These are phyloP conservation scores for Cunninghamia lanceolata DNA, from an alignment of 75 land plant species.

Conservation along the genomic window DNA sequence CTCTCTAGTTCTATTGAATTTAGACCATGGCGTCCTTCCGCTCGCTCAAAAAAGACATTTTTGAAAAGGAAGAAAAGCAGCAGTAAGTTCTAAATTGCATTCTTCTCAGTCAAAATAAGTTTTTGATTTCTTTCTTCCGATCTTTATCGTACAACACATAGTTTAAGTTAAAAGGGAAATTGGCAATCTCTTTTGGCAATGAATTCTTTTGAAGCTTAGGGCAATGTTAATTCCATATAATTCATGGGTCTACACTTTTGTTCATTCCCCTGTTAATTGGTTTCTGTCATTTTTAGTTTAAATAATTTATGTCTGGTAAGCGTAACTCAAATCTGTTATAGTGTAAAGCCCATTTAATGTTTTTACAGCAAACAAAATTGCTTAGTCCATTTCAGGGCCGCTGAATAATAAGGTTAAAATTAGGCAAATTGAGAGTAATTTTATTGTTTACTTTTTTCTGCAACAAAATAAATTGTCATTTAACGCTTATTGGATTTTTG, in stretches of 20 bases:
- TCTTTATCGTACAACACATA: neutral
- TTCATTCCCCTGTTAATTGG: neutral
- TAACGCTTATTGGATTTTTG: neutral
- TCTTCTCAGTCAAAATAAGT: neutral
- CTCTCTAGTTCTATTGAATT: neutral
- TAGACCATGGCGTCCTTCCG: slow-evolving; percentile 42
- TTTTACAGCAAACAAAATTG: too few relatives aligned
- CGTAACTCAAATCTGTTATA: neutral
- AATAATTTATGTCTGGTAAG: too few relatives aligned
- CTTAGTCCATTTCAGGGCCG: too few relatives aligned
- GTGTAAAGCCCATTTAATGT: neutral
- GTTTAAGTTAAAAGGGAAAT: neutral
- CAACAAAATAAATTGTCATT: too few relatives aligned
- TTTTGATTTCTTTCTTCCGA: neutral
- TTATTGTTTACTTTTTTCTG: neutral
- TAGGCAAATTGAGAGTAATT: neutral
- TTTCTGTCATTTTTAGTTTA: neutral
- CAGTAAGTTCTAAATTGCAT: slow-evolving; percentile 34
- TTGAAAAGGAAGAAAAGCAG: slow-evolving; percentile 51
- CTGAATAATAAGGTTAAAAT: neutral
- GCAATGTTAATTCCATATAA: neutral
- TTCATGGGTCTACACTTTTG: neutral
- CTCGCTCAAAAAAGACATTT: slow-evolving; percentile 39
- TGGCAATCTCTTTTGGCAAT: neutral
- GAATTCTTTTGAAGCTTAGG: neutral